Evolutionary conservation across 768 basidiomycete genomes (phyloP).

Genomic region (Kwoniella newhampshirensis): DNA sequence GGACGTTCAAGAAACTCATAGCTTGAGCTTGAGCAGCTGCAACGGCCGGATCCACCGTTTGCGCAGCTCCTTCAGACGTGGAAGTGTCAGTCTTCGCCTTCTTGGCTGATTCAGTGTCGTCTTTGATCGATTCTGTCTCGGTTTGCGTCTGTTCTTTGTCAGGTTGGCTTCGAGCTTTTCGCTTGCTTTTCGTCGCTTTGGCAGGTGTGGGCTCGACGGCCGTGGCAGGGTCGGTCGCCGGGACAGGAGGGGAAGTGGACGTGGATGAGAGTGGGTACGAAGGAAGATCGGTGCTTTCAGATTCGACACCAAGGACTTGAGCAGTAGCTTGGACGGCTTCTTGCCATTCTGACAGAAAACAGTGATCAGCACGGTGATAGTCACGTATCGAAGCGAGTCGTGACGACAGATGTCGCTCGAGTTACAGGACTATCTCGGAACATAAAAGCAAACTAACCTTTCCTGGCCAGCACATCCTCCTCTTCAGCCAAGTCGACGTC

Average conservation of each 20-base stretch:
- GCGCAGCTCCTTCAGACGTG: slow-evolving; percentile 53
- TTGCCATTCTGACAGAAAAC: slow-evolving; percentile 34
- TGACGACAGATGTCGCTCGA: slow-evolving; percentile 61
- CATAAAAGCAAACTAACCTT: slow-evolving; percentile 37
- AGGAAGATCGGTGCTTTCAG: slow-evolving; percentile 26
- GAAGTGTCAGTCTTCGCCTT: slow-evolving; percentile 48
- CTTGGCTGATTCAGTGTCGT: slow-evolving; percentile 53
- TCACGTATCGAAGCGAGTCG: slow-evolving; percentile 30
- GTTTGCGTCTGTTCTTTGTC: neutral
- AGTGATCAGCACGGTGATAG: neutral
- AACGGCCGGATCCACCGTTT: slow-evolving; percentile 13
- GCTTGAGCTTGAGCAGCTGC: slow-evolving; percentile 22
- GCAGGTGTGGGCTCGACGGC: slow-evolving; percentile 6
- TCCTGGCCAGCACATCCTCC: slow-evolving; percentile 72
- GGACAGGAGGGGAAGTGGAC: slow-evolving; percentile 37
- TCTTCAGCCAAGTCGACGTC: slow-evolving; percentile 67
- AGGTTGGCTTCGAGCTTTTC: slow-evolving; percentile 3
- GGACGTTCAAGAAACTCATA: slow-evolving; percentile 63
- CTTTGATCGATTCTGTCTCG: slow-evolving; percentile 10
- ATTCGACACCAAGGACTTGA: slow-evolving; percentile 10
- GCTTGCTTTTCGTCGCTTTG: slow-evolving; percentile 4
- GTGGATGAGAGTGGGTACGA: slow-evolving; percentile 41
- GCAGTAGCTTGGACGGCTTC: slow-evolving; percentile 24
- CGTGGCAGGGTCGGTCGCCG: slow-evolving; percentile 8
- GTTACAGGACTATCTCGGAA: neutral